Evolutionary conservation across 108 stramenopile genomes (phyloP), one percentile per base, ranked within the genome.

Genomic region (Chaetoceros muelleri): DNA sequence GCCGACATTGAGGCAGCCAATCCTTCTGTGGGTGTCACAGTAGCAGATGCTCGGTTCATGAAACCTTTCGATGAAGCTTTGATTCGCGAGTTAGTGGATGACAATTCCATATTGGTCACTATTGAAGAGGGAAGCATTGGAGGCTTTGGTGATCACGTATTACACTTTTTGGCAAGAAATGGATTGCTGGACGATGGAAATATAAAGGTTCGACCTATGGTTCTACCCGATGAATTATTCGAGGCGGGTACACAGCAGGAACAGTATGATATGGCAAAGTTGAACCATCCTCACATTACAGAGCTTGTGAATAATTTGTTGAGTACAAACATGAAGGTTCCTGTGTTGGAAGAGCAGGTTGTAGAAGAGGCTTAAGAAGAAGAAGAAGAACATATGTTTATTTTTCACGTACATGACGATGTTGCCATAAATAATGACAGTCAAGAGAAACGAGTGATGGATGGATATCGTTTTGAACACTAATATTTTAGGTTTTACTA

Each of bases 1-100:
- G 64, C 87, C 34, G 90, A 94, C 52, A 74, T 93, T 0, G 96
- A 97, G 75, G 88, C 85, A 26, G 66, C 66, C 30, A 74, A 93
- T 48, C 69, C 79, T 8, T 79, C 76, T 56, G 55, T 97, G 46
- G 81, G 85, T 28, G 92, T 95, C 5, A 95, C 94, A 1, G 96
- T 95, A 13, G 96, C 95, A 28, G 96, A 95, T 74, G 96, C 93
- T 21, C 85, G 96, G 1, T 97, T 93, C 80, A 90, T 95, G 93
- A 97, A 97, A 70, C 96, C 95, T 22, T 57, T 95, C 46, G 95
- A 97, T 66, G 79, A 82, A 2, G 94, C 93, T 57, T 66, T 97
- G 64, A 87, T 97, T 23, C 69, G 93, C 25, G 59, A 91, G 25
- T 73, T 97, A 25, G 96, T 92, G 0, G 69, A 84, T 59, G 82